A percentile compares a stretch with the other conserved stretches of the same genome.
These are phyloP conservation scores for Phytophthora boehmeriae DNA, from an alignment of 352 stramenopile genomes.

Conservation along the genomic window DNA sequence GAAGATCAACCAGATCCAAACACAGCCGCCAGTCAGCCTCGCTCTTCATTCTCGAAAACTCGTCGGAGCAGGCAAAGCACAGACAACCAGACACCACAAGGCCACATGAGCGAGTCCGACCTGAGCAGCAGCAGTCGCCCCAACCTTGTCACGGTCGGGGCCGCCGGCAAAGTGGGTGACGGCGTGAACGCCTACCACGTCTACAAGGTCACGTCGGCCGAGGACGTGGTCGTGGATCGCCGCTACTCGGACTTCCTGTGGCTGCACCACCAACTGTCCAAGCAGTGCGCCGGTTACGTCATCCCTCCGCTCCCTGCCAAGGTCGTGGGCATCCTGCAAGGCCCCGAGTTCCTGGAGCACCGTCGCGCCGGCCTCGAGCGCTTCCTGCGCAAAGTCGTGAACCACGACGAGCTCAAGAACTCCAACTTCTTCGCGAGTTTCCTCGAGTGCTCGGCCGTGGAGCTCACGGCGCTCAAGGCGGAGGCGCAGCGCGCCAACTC, in stretches of 20 bases:
- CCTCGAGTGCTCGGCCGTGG: conserved; percentile 75
- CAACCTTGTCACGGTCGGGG: conserved; percentile 58
- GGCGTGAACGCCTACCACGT: conserved; percentile 87
- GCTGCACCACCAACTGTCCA: conserved; percentile 74
- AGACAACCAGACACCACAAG: background rate
- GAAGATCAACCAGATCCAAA: background rate
- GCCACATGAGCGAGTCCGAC: conserved; percentile 29
- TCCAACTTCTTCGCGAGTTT: conserved; percentile 75
- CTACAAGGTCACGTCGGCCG: conserved; percentile 75
- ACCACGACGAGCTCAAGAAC: conserved; percentile 77
- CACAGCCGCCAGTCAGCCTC: background rate
- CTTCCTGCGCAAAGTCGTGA: conserved; percentile 79
- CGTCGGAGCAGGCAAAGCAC: conserved; percentile 7
- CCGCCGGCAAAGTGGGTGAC: conserved; percentile 79
- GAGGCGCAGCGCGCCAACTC: conserved; percentile 35
- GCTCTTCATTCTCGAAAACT: conserved; percentile 31
- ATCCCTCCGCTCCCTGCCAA: conserved; percentile 84
- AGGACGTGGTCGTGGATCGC: conserved; percentile 66
- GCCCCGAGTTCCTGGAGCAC: conserved; percentile 81
- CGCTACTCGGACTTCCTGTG: conserved; percentile 89
- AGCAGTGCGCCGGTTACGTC: conserved; percentile 83
- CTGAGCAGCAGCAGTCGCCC: conserved; percentile 17
- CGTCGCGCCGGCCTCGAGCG: conserved; percentile 76
- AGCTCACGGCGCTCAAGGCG: conserved; percentile 74
- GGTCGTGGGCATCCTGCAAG: conserved; percentile 76